Evolutionary conservation across 805 yeast species (phyloP).

Genomic region (Nakazawaea populi): DNA sequence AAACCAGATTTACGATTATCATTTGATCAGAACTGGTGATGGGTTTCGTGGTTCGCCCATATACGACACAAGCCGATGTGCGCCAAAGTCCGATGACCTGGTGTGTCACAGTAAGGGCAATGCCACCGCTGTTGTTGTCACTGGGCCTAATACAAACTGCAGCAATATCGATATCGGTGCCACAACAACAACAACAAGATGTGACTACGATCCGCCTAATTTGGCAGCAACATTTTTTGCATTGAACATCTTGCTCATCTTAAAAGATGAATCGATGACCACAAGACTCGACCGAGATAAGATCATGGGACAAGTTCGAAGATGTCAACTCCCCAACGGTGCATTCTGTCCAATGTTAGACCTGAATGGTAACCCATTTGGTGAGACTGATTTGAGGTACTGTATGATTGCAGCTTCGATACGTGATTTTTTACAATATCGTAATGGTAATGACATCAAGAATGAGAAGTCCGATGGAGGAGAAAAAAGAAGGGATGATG

Average conservation of each 20-base stretch:
- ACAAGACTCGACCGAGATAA: slow-evolving; percentile 30
- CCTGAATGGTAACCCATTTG: slow-evolving; percentile 30
- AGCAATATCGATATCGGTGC: too few species aligned
- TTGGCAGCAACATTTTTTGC: slow-evolving; percentile 77
- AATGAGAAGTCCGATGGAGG: too few species aligned
- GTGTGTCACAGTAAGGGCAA: too few species aligned
- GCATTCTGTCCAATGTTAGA: slow-evolving; percentile 46
- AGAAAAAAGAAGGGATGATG: too few species aligned
- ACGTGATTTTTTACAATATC: slow-evolving; percentile 41
- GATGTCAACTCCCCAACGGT: slow-evolving; percentile 60
- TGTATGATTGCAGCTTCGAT: slow-evolving; percentile 70
- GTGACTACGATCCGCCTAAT: slow-evolving; percentile 52
- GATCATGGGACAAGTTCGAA: slow-evolving; percentile 47
- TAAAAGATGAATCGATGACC: slow-evolving; percentile 35
- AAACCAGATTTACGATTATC: slow-evolving; percentile 38
- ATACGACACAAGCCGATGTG: slow-evolving; percentile 23
- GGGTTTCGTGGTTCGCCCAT: slow-evolving; percentile 59
- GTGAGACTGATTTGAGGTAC: slow-evolving; percentile 68
- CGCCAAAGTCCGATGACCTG: too few species aligned
- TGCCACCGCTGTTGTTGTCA: too few species aligned
- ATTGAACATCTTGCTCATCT: slow-evolving; percentile 46
- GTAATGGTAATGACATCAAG: slow-evolving; percentile 18
- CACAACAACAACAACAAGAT: too few species aligned
- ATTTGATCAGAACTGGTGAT: slow-evolving; percentile 28
- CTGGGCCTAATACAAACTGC: too few species aligned